Percentiles rank a stretch among this genome's conserved stretches.
phyloP scores from a whole-genome alignment of 1,284 basidiomycete genomes.

The Bjerkandera adusta region DNA sequence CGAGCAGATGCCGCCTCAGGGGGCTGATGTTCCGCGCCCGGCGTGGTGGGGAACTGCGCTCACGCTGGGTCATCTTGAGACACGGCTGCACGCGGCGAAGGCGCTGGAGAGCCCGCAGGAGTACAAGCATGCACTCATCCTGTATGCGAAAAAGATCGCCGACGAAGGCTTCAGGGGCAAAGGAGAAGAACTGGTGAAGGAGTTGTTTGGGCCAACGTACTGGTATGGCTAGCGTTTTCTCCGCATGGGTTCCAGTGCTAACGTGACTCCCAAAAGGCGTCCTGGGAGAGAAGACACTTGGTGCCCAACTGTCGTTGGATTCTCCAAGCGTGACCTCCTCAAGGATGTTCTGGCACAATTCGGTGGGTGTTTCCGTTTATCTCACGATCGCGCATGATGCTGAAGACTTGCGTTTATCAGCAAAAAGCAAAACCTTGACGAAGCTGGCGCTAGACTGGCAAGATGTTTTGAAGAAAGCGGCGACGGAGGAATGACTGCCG shows the following conservation, averaged over 20 bases:
- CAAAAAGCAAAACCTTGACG: constrained; percentile 66
- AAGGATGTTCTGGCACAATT: constrained; percentile 78
- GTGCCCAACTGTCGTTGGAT: constrained; percentile 63
- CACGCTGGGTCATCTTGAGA: constrained; percentile 84
- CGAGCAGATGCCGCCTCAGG: constrained; percentile 39
- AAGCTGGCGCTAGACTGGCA: constrained; percentile 79
- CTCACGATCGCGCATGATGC: background rate
- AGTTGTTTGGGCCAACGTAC: constrained; percentile 85
- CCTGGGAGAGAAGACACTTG: constrained; percentile 62
- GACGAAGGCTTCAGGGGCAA: constrained; percentile 85
- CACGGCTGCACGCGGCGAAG: constrained; percentile 68
- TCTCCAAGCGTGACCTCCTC: constrained; percentile 76
- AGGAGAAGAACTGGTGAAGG: constrained; percentile 85
- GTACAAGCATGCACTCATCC: constrained; percentile 71
- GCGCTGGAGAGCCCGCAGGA: constrained; percentile 79
- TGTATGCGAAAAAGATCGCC: constrained; percentile 81
- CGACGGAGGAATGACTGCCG: constrained; percentile 32
- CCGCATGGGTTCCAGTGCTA: background rate
- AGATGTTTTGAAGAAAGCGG: constrained; percentile 65
- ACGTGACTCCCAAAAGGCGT: constrained; percentile 45
- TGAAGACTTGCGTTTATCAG: constrained; percentile 38
- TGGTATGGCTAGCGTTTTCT: constrained; percentile 48
- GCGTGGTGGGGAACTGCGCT: constrained; percentile 79
- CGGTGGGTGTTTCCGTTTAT: constrained; percentile 43
- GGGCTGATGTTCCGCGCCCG: constrained; percentile 38